These are phyloP conservation scores for Wickerhamiella brachini DNA, from an alignment of 805 yeast genomes.

Conservation along the genomic window DNA sequence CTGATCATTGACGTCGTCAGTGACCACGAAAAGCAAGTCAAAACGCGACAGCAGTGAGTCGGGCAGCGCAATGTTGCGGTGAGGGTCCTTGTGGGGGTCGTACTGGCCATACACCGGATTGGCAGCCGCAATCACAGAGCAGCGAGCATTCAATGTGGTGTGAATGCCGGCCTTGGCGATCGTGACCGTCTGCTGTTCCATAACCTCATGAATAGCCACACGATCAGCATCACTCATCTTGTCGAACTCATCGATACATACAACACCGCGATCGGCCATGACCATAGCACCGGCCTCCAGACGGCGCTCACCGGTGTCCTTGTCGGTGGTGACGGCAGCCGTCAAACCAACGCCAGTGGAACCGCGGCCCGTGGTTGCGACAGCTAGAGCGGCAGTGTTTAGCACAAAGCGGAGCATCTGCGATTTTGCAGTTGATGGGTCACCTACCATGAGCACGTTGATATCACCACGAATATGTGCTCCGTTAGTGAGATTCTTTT, in stretches of 20 bases:
- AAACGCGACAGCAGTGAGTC: slow-evolving; percentile 94
- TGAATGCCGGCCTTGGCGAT: slow-evolving; percentile 98
- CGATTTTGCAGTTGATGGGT: slow-evolving; percentile 96
- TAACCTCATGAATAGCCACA: slow-evolving; percentile 97
- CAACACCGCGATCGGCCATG: slow-evolving; percentile 90
- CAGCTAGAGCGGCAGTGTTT: slow-evolving; percentile 88
- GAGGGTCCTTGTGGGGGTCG: slow-evolving; percentile 91
- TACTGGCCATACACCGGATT: slow-evolving; percentile 96
- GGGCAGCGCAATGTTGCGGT: slow-evolving; percentile 89
- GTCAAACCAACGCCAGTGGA: slow-evolving; percentile 99
- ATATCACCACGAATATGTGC: slow-evolving; percentile 97
- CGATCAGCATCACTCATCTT: slow-evolving; percentile 95
- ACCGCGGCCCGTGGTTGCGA: slow-evolving; percentile 97
- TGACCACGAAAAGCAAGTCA: slow-evolving; percentile 86
- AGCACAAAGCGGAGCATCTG: slow-evolving; percentile 88
- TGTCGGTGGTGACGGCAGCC: slow-evolving; percentile 93
- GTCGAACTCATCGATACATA: slow-evolving; percentile 97
- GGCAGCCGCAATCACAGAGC: slow-evolving; percentile 96
- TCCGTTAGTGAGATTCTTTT: slow-evolving; percentile 86
- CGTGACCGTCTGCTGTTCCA: slow-evolving; percentile 98
- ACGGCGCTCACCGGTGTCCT: slow-evolving; percentile 92
- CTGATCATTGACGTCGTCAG: slow-evolving; percentile 80
- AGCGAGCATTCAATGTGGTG: slow-evolving; percentile 89
- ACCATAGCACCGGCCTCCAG: slow-evolving; percentile 99
- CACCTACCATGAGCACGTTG: slow-evolving; percentile 93